Percentiles rank a stretch among this genome's conserved stretches.
Evolutionary conservation across 1,139 yeast species (phyloP).

Genomic region (Hansenula lynferdii): DNA sequence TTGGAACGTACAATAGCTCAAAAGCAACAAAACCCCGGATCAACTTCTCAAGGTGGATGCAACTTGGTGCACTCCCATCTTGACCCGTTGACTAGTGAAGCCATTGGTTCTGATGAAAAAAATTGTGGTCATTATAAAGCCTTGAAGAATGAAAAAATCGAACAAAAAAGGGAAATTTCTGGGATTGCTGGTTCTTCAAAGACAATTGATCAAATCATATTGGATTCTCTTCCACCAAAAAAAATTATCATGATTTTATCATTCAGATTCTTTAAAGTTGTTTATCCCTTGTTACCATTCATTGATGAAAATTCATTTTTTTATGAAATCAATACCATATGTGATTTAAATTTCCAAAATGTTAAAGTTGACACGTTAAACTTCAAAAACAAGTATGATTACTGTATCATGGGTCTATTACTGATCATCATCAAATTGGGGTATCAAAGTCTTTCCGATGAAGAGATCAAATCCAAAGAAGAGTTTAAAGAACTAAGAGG

Average conservation of each 20-base stretch:
- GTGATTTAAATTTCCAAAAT: slow-evolving; percentile 18
- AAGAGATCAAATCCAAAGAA: slow-evolving; percentile 14
- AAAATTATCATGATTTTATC: slow-evolving; percentile 38
- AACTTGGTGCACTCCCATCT: too few relatives aligned
- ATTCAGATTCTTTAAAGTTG: slow-evolving; percentile 36
- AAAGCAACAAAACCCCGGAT: too few relatives aligned
- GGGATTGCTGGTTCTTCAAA: slow-evolving; percentile 1
- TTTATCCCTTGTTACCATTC: slow-evolving; percentile 43
- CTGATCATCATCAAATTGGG: slow-evolving; percentile 37
- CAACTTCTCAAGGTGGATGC: too few relatives aligned
- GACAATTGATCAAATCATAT: slow-evolving; percentile 7
- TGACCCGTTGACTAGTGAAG: too few relatives aligned
- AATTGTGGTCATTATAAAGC: too few relatives aligned
- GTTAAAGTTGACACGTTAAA: slow-evolving; percentile 19
- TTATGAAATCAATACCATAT: slow-evolving; percentile 23
- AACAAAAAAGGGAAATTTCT: slow-evolving; percentile 4
- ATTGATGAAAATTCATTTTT: slow-evolving; percentile 37
- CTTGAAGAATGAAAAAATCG: too few relatives aligned
- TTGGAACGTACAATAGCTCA: background rate
- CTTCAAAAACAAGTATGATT: slow-evolving; percentile 36
- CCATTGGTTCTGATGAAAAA: too few relatives aligned
- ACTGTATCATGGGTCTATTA: slow-evolving; percentile 38
- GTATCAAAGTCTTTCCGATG: slow-evolving; percentile 28
- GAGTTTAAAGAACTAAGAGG: slow-evolving; percentile 34
- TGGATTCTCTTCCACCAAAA: slow-evolving; percentile 35